Evolutionary conservation across 2,329 filamentous ascomycete species (phyloP).

Genomic region (Penicillium sp.): DNA sequence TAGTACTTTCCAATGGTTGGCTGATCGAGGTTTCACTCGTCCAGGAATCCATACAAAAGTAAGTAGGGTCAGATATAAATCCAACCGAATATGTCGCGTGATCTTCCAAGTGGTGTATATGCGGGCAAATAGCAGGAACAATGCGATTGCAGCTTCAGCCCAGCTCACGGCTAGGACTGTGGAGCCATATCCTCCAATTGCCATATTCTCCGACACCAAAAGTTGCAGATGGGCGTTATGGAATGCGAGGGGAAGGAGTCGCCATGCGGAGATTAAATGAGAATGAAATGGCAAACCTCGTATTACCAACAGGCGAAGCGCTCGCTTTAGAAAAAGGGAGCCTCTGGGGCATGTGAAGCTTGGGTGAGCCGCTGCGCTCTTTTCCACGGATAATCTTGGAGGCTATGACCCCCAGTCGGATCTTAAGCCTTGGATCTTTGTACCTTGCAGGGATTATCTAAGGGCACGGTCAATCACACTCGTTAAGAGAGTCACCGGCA

Average conservation of each 20-base stretch:
- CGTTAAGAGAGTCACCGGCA: not conserved
- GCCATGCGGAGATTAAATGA: not conserved
- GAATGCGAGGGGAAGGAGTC: not conserved
- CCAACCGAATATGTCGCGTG: constrained; percentile 15
- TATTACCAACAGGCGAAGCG: not conserved
- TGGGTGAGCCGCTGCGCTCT: not conserved
- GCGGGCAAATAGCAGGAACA: constrained; percentile 20
- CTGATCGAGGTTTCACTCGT: not conserved
- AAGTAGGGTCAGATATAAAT: constrained; percentile 22
- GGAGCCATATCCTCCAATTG: not conserved
- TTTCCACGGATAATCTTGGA: constrained; percentile 12
- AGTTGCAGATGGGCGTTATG: not conserved
- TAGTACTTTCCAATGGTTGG: no score
- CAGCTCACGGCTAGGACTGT: not conserved
- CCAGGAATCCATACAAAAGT: constrained; percentile 22
- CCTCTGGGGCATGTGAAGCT: not conserved
- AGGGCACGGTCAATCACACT: not conserved
- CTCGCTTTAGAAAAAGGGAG: not conserved
- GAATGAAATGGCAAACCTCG: not conserved
- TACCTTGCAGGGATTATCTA: not conserved
- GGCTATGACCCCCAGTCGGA: constrained; percentile 10
- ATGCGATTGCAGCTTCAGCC: constrained; percentile 16
- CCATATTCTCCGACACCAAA: not conserved
- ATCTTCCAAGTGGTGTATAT: constrained; percentile 23
- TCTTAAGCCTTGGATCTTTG: constrained; percentile 8